Percentiles rank a stretch among this genome's conserved stretches.
These are phyloP conservation scores for Heliophila coronopifolia DNA, from an alignment of 441 rosid species.

Conservation along the genomic window DNA sequence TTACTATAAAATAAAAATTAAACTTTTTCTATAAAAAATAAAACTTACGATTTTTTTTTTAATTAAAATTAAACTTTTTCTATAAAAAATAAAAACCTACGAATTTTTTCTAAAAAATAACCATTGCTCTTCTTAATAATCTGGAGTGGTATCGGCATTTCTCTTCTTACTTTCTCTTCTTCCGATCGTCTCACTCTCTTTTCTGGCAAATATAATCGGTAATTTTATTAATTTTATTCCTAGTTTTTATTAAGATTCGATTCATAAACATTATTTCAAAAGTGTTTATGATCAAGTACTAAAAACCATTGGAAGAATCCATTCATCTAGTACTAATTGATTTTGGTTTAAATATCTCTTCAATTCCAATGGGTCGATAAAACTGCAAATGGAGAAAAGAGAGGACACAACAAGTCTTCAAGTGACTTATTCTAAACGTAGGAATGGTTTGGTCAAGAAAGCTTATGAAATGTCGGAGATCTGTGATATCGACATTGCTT, in stretches of 20 bases:
- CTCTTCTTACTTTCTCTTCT: constrained; percentile 63
- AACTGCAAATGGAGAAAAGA: constrained; percentile 53
- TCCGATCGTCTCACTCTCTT: constrained; percentile 53
- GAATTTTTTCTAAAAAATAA: too few species aligned
- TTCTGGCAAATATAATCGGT: constrained; percentile 57
- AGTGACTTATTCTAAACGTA: constrained; percentile 69
- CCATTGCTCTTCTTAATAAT: too few species aligned
- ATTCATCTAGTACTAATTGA: too few species aligned
- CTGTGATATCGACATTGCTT: constrained; percentile 68
- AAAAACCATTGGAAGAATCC: too few species aligned
- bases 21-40: too few species aligned
- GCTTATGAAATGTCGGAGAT: constrained; percentile 69
- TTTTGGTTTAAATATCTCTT: neutral
- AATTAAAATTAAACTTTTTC: too few species aligned
- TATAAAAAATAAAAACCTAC: too few species aligned
- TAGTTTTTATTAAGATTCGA: too few species aligned
- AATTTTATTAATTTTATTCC: neutral
- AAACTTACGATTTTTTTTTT: too few species aligned
- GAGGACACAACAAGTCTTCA: constrained; percentile 58
- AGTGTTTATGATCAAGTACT: too few species aligned
- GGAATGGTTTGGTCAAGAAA: constrained; percentile 80
- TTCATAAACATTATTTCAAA: too few species aligned
- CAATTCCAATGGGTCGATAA: constrained; percentile 83
- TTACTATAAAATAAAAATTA: too few species aligned
- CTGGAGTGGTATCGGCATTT: constrained; percentile 64